A percentile compares a stretch with the other conserved stretches of the same genome.
phyloP scores from a whole-genome alignment of 495 filamentous ascomycete species.

The Durotheca rogersii region DNA sequence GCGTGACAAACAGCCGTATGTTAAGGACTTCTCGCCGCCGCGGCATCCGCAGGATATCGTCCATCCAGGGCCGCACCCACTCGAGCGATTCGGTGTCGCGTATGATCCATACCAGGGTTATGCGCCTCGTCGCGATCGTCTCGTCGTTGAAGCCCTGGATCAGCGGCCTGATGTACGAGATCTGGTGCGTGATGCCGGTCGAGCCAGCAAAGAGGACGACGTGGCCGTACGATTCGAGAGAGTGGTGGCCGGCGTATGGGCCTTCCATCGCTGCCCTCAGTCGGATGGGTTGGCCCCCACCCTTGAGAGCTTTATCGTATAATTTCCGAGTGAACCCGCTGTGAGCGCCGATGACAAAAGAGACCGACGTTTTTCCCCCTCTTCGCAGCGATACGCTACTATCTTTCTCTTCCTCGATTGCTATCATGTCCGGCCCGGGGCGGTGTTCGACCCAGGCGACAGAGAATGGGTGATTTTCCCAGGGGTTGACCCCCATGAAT shows the following conservation, averaged over 20 bases:
- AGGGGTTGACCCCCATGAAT: conserved; percentile 69
- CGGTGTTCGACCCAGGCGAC: conserved; percentile 74
- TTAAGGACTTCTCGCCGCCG: conserved; percentile 73
- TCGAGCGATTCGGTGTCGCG: conserved; percentile 83
- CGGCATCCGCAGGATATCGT: conserved; percentile 75
- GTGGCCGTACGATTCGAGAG: conserved; percentile 86
- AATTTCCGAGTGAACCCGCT: conserved; percentile 85
- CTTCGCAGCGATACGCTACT: conserved; percentile 15
- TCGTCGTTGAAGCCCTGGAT: conserved; percentile 70
- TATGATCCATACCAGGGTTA: conserved; percentile 89
- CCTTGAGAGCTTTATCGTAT: conserved; percentile 52
- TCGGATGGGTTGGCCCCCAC: conserved; percentile 23
- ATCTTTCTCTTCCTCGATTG: conserved; percentile 23
- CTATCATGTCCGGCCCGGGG: conserved; percentile 25
- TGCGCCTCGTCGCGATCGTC: conserved; percentile 73
- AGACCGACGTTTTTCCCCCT: conserved; percentile 57
- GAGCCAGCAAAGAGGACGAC: conserved; percentile 88
- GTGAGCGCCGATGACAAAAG: conserved; percentile 79
- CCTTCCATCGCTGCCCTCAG: conserved; percentile 68
- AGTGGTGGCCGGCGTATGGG: conserved; percentile 80
- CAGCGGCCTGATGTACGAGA: conserved; percentile 82
- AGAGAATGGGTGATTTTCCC: conserved; percentile 92
- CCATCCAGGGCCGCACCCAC: conserved; percentile 96
- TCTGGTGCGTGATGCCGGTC: conserved; percentile 91
- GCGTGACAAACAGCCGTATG: conserved; percentile 84